phyloP scores from a whole-genome alignment of 768 basidiomycete species.

The Lentinula detonsa region DNA sequence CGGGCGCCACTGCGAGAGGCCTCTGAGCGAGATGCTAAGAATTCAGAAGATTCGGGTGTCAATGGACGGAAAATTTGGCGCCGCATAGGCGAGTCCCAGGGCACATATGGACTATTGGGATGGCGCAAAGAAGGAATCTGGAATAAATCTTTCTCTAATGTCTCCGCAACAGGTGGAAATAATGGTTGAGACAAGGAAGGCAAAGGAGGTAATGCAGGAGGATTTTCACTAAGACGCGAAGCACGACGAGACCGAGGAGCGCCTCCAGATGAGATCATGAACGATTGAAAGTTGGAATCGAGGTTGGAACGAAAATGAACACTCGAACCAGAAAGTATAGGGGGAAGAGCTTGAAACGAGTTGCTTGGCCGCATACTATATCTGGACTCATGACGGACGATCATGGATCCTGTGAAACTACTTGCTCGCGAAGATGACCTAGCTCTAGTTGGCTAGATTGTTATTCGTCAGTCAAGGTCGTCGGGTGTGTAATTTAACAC shows the following conservation, averaged over 20 bases:
- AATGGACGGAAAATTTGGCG: constrained; percentile 34
- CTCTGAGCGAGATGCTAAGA: constrained; percentile 15
- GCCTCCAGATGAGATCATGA: not conserved
- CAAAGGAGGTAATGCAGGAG: constrained; percentile 26
- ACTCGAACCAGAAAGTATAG: constrained; percentile 3
- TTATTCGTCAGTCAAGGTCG: not conserved
- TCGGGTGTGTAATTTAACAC: not conserved
- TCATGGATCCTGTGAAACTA: constrained; percentile 1
- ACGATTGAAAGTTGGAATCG: constrained; percentile 14
- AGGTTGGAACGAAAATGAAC: constrained; percentile 8
- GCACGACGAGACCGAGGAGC: not conserved
- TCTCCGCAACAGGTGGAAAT: constrained; percentile 22
- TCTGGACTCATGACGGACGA: not conserved
- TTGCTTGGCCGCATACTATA: not conserved
- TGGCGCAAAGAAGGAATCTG: constrained; percentile 34
- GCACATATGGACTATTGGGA: constrained; percentile 52
- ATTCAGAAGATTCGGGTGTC: constrained; percentile 26
- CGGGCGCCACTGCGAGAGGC: constrained; percentile 31
- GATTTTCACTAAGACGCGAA: constrained; percentile 19
- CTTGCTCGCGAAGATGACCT: constrained; percentile 4
- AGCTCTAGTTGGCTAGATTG: not conserved
- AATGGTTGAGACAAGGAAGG: constrained; percentile 32
- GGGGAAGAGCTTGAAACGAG: constrained; percentile 4
- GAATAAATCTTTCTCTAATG: constrained; percentile 12
- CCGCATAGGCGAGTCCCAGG: constrained; percentile 38